Evolutionary conservation across 805 yeast species (phyloP).

Genomic region (Starmera caribaea): DNA sequence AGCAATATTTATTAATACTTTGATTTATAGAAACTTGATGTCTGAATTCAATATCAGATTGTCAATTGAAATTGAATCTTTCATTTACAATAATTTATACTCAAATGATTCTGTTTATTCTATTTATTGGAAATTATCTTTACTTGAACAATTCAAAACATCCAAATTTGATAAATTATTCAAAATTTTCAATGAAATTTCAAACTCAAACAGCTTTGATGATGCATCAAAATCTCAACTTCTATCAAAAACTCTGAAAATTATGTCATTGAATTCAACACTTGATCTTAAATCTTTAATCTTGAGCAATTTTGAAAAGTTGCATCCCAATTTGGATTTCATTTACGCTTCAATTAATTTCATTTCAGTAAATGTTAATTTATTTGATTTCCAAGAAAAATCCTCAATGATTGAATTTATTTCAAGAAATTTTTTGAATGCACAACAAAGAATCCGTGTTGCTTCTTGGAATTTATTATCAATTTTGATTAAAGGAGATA

Average conservation of each 20-base stretch:
- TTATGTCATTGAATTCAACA: no score
- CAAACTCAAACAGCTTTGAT: not conserved
- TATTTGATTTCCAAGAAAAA: no score
- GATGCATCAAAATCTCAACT: not conserved
- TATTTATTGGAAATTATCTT: constrained; percentile 42
- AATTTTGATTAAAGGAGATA: constrained; percentile 16
- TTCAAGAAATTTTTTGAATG: constrained; percentile 31
- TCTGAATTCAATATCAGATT: constrained; percentile 6
- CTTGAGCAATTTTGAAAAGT: constrained; percentile 7
- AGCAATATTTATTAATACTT: constrained; percentile 33
- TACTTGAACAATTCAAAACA: constrained; percentile 29
- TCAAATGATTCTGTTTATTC: constrained; percentile 7
- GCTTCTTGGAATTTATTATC: constrained; percentile 39
- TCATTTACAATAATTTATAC: constrained; percentile 5
- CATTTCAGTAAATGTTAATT: no score
- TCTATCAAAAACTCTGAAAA: no score
- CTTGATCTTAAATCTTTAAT: constrained; percentile 1
- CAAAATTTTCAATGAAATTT: constrained; percentile 1
- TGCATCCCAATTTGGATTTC: constrained; percentile 12
- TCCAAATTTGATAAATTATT: constrained; percentile 11
- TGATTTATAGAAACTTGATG: constrained; percentile 13
- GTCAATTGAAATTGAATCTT: constrained; percentile 8
- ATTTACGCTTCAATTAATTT: constrained; percentile 11
- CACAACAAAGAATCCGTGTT: constrained; percentile 42
- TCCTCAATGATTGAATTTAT: constrained; percentile 14